Conservation (phyloP, 2,329 filamentous ascomycete genomes). For the Pseudogymnoascus sp. region DNA sequence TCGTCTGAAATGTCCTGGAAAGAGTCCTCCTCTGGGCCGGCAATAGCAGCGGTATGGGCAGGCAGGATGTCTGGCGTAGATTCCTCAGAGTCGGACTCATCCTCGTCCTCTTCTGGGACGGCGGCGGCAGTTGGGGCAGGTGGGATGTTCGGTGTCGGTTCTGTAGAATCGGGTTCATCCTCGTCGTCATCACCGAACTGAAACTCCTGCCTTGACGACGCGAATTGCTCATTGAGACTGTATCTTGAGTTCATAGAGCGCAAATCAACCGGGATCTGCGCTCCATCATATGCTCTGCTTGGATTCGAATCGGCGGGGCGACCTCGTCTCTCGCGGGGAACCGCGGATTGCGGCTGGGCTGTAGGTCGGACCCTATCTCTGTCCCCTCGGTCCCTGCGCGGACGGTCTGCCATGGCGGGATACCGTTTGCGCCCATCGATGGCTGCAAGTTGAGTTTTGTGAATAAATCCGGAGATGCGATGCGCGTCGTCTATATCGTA, state of each 20-base stretch:
- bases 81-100: background rate
- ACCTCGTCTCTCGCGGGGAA: background rate
- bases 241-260: conserved; percentile 10
- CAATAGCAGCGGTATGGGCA: background rate
- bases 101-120: background rate
- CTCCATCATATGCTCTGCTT: background rate
- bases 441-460: background rate
- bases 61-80: background rate
- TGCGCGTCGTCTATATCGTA: background rate
- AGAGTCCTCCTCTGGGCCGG: background rate
- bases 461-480: background rate
- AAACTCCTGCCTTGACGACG: conserved; percentile 10
- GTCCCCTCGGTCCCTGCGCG: background rate
- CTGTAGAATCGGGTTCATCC: background rate
- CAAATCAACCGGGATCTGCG: conserved; percentile 8
- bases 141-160: background rate
- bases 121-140: background rate
- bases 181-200: conserved; percentile 9
- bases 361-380: background rate
- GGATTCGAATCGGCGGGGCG: conserved; percentile 2
- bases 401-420: background rate
- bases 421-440: background rate
- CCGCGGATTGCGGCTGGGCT: background rate
- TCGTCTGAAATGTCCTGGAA: conserved; percentile 8
- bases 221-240: conserved; percentile 13